These are phyloP conservation scores for Limonomyces culmigenus DNA, from an alignment of 1,284 basidiomycete genomes.

Conservation along the genomic window DNA sequence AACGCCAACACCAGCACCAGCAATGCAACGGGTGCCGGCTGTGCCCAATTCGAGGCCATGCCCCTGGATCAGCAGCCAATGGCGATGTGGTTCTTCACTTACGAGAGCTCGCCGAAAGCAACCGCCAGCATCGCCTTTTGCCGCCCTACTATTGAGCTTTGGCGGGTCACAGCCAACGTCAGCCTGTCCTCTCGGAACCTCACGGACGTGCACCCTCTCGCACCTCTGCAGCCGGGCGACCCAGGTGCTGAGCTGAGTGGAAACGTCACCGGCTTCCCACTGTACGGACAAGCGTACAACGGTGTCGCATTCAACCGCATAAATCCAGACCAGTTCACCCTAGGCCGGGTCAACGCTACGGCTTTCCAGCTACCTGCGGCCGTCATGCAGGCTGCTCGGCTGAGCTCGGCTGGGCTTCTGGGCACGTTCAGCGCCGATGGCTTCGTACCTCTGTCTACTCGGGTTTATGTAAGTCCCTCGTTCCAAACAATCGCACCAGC, in stretches of 20 bases:
- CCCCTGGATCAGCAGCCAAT: conserved; percentile 25
- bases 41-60: no score
- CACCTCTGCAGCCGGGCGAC: conserved; percentile 16
- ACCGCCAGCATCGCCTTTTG: conserved; percentile 27
- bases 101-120: conserved; percentile 12
- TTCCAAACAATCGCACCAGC: conserved; percentile 1
- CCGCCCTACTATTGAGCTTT: conserved; percentile 21
- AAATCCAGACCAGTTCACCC: conserved; percentile 18
- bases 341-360: conserved; percentile 21
- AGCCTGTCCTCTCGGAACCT: conserved; percentile 12
- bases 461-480: conserved; percentile 26
- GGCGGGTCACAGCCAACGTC: conserved; percentile 17
- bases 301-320: conserved; percentile 27
- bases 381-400: conserved; percentile 26
- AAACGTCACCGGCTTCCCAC: no score
- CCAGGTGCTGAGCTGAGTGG: conserved; percentile 20
- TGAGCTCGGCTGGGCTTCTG: conserved; percentile 18
- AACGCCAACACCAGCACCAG: conserved; percentile 6
- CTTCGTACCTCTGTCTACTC: conserved; percentile 20
- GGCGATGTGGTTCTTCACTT: conserved; percentile 41
- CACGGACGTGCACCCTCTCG: conserved; percentile 22
- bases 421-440: conserved; percentile 20
- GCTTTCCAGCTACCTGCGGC: conserved; percentile 30
- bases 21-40: no score
- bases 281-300: conserved; percentile 32